Evolutionary conservation across 306 rosid genomes (phyloP).

Genomic region (Erythrophleum fordii): DNA sequence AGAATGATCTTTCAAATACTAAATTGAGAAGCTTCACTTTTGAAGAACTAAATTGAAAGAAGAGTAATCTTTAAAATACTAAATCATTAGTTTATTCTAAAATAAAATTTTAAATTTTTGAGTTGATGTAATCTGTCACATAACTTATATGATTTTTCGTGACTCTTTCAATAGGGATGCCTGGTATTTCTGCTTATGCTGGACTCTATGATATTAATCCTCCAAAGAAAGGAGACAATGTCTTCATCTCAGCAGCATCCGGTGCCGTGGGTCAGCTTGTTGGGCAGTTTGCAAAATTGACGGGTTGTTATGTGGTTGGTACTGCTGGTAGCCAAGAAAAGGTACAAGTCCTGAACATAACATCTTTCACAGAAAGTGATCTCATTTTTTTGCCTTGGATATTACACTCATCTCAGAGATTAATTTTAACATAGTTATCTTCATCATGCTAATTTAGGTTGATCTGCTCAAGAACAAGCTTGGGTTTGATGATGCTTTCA

Average conservation of each 20-base stretch:
- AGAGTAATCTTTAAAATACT: too few species aligned
- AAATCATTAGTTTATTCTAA: too few species aligned
- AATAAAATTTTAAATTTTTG: too few species aligned
- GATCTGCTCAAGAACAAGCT: slow-evolving; percentile 38
- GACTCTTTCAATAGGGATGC: slow-evolving; percentile 20
- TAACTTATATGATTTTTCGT: background rate
- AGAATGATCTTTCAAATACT: too few species aligned
- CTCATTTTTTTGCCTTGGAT: too few species aligned
- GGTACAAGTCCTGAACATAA: background rate
- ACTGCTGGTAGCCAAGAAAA: slow-evolving; percentile 3
- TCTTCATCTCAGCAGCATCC: slow-evolving; percentile 27
- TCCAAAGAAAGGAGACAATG: slow-evolving; percentile 12
- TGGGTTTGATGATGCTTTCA: slow-evolving; percentile 60
- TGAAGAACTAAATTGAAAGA: too few species aligned
- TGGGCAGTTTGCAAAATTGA: slow-evolving; percentile 27
- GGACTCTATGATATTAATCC: background rate
- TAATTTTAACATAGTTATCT: background rate
- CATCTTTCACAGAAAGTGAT: background rate
- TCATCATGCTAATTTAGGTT: slow-evolving; percentile 25
- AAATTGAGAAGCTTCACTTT: too few species aligned
- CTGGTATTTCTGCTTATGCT: slow-evolving; percentile 30
- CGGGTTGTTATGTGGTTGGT: slow-evolving; percentile 35
- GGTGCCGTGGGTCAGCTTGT: slow-evolving; percentile 32
- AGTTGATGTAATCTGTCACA: background rate
- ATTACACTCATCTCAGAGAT: background rate